Evolutionary conservation across 2,329 filamentous ascomycete genomes (phyloP).

Genomic region (Xylaria sp.): DNA sequence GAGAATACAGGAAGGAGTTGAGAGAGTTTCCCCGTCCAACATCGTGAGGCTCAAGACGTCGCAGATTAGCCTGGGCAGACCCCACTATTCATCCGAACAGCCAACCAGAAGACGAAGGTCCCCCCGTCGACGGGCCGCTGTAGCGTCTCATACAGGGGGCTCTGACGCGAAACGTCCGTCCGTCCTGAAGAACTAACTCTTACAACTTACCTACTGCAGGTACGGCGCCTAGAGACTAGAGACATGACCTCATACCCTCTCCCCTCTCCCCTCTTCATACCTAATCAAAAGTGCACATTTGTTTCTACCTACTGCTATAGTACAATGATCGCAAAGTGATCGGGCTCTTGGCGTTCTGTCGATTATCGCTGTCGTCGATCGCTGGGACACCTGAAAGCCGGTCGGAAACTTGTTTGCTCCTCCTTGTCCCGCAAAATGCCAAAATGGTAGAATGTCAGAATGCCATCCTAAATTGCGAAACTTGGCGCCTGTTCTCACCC

Average conservation of each 20-base stretch:
- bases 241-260: neutral
- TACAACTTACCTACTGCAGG: constrained; percentile 5
- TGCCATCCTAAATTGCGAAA: constrained; percentile 33
- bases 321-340: constrained; percentile 4
- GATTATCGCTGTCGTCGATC: constrained; percentile 36
- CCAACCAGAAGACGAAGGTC: constrained; percentile 41
- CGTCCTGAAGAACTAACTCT: constrained; percentile 30
- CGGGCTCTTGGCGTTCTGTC: constrained; percentile 36
- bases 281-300: neutral
- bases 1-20: constrained; percentile 18
- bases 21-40: constrained; percentile 16
- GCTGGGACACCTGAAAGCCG: constrained; percentile 28
- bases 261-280: too few species aligned
- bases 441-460: neutral
- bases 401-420: constrained; percentile 35
- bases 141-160: constrained; percentile 52
- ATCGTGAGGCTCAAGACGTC: constrained; percentile 51
- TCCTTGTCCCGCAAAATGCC: constrained; percentile 3
- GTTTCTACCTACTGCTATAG: constrained; percentile 17
- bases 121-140: constrained; percentile 47
- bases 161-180: constrained; percentile 55
- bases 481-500: constrained; percentile 21
- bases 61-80: constrained; percentile 44
- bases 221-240: constrained; percentile 1
- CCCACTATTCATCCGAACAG: constrained; percentile 29